Evolutionary conservation across 177 flowering plant genomes (phyloP), one percentile per base, ranked within the genome.

Genomic region (Vitis hybrid): DNA sequence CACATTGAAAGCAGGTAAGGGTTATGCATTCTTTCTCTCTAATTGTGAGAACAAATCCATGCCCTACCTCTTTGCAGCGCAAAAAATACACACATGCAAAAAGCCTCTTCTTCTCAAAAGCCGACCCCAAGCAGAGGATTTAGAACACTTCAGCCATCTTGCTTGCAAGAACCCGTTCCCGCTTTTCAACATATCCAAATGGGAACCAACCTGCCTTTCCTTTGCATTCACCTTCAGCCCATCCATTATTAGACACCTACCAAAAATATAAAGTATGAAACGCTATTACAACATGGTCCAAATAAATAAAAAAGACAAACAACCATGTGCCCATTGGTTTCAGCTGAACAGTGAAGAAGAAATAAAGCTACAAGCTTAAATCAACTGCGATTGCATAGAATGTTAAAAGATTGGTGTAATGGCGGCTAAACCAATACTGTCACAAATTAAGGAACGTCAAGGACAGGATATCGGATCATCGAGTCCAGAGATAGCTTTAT

Each of bases 151-250:
- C 97, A 48, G 94, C 91, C 59, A 95, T 70, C 80, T 95, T 93
- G 89, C 94, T 93, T 27, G 99, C 99, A 68, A 91, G 93, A 67
- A 95, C 96, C 40, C 98, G 94, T 0, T 95, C 98, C 65, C 99
- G 89, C 88, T 94, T 91, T 75, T 95, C 98, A 70, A 95, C 68
- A 69, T 85, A 95, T 48, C 85, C 97, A 71, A 78, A 86, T 15
- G 99, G 99, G 75, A 95, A 95, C 98, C 99, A 95, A 50, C 98
- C 98, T 21, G 98, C 98, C 80, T 78, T 88, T 7, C 99, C 99
- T 76, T 89, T 91, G 85, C 91, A 90, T 79, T 95, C 99, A 62
- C 99, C 99, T 85, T 95, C 99, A 3, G 99, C 99, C 99, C 99
- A 95, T 1, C 99, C 98, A 78, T 84, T 88, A 71, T 87, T 86